phyloP scores from a whole-genome alignment of 768 basidiomycete species.

The Mrakia gelida region DNA sequence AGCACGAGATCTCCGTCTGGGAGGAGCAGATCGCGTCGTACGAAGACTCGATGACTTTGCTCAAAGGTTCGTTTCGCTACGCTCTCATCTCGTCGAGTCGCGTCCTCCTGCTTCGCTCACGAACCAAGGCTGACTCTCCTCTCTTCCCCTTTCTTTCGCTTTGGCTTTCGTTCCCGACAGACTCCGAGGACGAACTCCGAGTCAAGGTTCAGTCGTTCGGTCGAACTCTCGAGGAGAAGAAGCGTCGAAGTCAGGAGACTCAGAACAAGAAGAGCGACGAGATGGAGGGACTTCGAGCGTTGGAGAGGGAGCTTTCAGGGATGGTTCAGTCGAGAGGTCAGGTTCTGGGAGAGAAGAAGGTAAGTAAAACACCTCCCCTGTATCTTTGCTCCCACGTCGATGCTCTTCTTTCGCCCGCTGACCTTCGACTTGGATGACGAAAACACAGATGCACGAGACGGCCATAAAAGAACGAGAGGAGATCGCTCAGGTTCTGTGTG shows the following conservation, averaged over 20 bases:
- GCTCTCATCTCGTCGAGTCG: no score
- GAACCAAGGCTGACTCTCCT: neutral
- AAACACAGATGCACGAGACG: slow-evolving; percentile 50
- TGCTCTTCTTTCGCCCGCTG: neutral
- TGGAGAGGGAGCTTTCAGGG: slow-evolving; percentile 10
- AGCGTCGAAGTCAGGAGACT: neutral
- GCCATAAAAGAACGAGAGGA: slow-evolving; percentile 68
- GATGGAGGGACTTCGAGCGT: slow-evolving; percentile 9
- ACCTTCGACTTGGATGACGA: neutral
- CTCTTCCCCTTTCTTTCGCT: neutral
- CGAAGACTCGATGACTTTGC: slow-evolving; percentile 33
- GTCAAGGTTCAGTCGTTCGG: slow-evolving; percentile 20
- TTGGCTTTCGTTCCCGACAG: neutral
- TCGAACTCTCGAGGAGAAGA: slow-evolving; percentile 27
- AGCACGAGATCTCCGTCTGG: slow-evolving; percentile 50
- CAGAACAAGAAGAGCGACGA: slow-evolving; percentile 24
- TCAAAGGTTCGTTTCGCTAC: slow-evolving; percentile 15
- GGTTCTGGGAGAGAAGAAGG: slow-evolving; percentile 19
- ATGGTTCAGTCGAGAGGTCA: slow-evolving; percentile 19
- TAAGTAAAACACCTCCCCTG: neutral
- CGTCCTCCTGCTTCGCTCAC: neutral
- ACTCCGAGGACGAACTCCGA: slow-evolving; percentile 22
- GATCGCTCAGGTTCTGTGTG: slow-evolving; percentile 64
- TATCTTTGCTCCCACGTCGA: no score
- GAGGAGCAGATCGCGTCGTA: slow-evolving; percentile 29